Conservation (phyloP, 1,139 yeast species). For the Candida smagusa region DNA sequence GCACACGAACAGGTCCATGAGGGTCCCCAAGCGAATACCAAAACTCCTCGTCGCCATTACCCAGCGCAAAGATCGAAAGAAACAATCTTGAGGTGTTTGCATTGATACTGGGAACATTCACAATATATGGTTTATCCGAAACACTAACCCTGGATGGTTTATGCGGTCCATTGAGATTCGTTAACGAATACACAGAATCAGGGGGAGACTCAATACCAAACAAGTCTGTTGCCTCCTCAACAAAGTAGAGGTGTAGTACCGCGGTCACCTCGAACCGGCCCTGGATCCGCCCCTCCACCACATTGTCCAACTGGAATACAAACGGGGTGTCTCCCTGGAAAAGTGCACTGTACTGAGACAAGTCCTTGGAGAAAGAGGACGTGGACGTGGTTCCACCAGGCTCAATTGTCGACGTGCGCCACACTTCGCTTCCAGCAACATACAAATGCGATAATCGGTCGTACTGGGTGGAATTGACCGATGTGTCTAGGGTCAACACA, state of each 20-base stretch:
- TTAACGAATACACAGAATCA: conserved; percentile 29
- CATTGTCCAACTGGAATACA: conserved; percentile 60
- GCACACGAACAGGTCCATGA: conserved; percentile 62
- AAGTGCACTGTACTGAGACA: conserved; percentile 52
- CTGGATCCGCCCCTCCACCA: conserved; percentile 51
- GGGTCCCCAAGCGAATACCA: conserved; percentile 69
- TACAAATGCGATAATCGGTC: conserved; percentile 74
- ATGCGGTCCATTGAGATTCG: conserved; percentile 9
- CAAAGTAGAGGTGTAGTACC: conserved; percentile 49
- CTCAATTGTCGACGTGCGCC: conserved; percentile 87
- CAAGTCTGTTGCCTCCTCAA: conserved; percentile 10
- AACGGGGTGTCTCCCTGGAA: conserved; percentile 38
- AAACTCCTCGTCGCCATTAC: conserved; percentile 77
- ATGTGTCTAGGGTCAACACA: conserved; percentile 54
- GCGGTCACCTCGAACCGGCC: conserved; percentile 62
- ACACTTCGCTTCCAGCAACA: conserved; percentile 62
- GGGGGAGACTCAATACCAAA: conserved; percentile 29
- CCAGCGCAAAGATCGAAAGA: conserved; percentile 65
- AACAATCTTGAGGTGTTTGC: conserved; percentile 55
- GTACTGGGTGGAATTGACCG: conserved; percentile 66
- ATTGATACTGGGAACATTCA: conserved; percentile 38
- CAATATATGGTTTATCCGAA: conserved; percentile 36
- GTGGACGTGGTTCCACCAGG: conserved; percentile 50
- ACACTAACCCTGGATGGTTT: conserved; percentile 41
- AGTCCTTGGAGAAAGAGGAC: conserved; percentile 58